Evolutionary conservation across 2,329 filamentous ascomycete genomes (phyloP).

Genomic region (Juglanconis oblonga): DNA sequence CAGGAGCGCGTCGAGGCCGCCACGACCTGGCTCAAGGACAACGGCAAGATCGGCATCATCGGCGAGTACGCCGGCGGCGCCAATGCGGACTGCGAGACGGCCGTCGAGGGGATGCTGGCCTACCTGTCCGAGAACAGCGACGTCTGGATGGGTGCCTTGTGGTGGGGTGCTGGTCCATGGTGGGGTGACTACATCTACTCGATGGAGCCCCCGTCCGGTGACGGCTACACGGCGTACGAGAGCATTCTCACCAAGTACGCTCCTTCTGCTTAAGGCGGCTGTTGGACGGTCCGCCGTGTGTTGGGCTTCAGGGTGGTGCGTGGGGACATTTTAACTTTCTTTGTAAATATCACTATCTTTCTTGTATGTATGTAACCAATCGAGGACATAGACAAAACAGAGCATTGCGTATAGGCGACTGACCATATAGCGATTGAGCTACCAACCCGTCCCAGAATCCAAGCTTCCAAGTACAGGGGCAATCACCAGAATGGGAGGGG

Average conservation of each 20-base stretch:
- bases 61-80: conserved; percentile 57
- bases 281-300: background rate
- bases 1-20: conserved; percentile 45
- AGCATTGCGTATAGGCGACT: too few species aligned
- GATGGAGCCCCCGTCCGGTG: conserved; percentile 43
- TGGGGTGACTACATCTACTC: conserved; percentile 50
- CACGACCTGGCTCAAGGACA: conserved; percentile 53
- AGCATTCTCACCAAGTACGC: conserved; percentile 15
- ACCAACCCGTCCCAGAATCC: too few species aligned
- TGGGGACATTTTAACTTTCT: background rate
- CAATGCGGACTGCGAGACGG: conserved; percentile 48
- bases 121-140: conserved; percentile 53
- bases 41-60: conserved; percentile 52
- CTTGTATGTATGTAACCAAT: too few species aligned
- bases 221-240: conserved; percentile 32
- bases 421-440: too few species aligned
- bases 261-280: background rate
- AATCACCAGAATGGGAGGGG: too few species aligned
- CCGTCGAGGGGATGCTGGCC: conserved; percentile 49
- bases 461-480: too few species aligned
- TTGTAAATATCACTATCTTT: conserved; percentile 6
- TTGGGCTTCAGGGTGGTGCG: background rate
- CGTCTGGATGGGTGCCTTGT: conserved; percentile 56
- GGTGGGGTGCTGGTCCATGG: conserved; percentile 58
- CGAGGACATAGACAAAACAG: too few species aligned